A percentile compares a stretch with the other conserved stretches of the same genome.
phyloP scores from a whole-genome alignment of 768 basidiomycete species.

The Clathrus columnatus region DNA sequence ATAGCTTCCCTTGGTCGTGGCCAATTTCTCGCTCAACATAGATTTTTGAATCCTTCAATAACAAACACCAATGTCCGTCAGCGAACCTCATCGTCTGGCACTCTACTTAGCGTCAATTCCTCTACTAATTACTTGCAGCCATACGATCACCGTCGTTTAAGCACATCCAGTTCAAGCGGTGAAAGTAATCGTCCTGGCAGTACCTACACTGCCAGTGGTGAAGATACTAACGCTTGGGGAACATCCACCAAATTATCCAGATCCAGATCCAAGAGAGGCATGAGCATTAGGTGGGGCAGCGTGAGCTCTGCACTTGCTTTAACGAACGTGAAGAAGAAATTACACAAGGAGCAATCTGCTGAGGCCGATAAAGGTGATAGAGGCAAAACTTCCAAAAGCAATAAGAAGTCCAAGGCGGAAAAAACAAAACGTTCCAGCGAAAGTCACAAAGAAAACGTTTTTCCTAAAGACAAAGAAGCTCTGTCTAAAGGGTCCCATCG shows the following conservation, averaged over 20 bases:
- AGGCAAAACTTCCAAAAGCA: not conserved
- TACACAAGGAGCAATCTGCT: constrained; percentile 19
- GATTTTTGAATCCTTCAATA: not conserved
- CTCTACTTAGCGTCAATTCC: not conserved
- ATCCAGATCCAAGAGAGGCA: constrained; percentile 38
- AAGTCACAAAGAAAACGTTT: not conserved
- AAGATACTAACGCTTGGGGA: constrained; percentile 24
- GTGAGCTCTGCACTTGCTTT: not conserved
- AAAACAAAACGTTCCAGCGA: not conserved
- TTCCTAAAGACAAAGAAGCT: constrained; percentile 16
- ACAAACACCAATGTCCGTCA: not conserved
- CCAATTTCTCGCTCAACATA: constrained; percentile 13
- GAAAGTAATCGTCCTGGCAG: constrained; percentile 1
- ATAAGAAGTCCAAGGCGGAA: not conserved
- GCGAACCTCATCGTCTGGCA: not conserved
- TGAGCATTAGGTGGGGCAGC: constrained; percentile 13
- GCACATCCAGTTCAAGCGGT: not conserved
- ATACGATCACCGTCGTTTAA: not conserved
- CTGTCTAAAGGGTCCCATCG: constrained; percentile 9
- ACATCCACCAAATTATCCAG: constrained; percentile 37
- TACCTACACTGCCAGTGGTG: constrained; percentile 8
- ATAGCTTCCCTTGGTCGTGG: constrained; percentile 49
- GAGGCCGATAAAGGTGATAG: not conserved
- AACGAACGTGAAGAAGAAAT: constrained; percentile 15
- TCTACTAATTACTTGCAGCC: not conserved